phyloP scores from a whole-genome alignment of 352 stramenopile species.

The Stramenopiles sp. region DNA sequence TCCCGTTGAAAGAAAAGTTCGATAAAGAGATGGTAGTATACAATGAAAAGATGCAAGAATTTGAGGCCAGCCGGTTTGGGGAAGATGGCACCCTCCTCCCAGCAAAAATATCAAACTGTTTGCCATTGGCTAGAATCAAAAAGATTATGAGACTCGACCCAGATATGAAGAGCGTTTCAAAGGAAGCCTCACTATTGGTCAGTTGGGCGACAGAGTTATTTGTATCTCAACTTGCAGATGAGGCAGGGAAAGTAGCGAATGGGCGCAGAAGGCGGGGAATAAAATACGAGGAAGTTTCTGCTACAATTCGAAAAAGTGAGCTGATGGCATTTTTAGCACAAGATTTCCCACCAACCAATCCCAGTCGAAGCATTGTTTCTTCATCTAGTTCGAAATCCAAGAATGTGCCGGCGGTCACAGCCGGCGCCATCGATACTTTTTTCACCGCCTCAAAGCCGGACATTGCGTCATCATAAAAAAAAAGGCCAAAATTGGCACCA shows the following conservation, averaged over 20 bases:
- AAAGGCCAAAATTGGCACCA: too few species aligned
- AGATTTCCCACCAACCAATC: conserved; percentile 4
- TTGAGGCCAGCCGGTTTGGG: background rate
- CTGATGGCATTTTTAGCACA: conserved; percentile 31
- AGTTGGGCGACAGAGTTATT: conserved; percentile 38
- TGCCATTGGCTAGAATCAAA: conserved; percentile 28
- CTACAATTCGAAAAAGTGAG: conserved; percentile 32
- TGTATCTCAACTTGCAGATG: conserved; percentile 31
- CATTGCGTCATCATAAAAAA: too few species aligned
- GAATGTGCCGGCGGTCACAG: too few species aligned
- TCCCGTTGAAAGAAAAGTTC: background rate
- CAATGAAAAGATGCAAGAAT: background rate
- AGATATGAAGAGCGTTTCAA: conserved; percentile 39
- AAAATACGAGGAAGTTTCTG: conserved; percentile 44
- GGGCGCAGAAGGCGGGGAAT: conserved; percentile 35
- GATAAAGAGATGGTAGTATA: background rate
- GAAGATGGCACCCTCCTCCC: background rate
- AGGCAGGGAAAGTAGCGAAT: conserved; percentile 31
- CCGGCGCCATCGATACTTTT: too few species aligned
- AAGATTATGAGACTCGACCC: conserved; percentile 44
- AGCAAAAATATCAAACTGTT: background rate
- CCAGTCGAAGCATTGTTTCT: background rate
- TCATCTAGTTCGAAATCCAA: too few species aligned
- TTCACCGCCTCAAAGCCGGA: too few species aligned
- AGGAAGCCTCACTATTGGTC: conserved; percentile 39